Percentiles rank a stretch among this genome's conserved stretches.
These are phyloP conservation scores for Melampsora larici-populina DNA, from an alignment of 1,284 basidiomycete species.

Conservation along the genomic window DNA sequence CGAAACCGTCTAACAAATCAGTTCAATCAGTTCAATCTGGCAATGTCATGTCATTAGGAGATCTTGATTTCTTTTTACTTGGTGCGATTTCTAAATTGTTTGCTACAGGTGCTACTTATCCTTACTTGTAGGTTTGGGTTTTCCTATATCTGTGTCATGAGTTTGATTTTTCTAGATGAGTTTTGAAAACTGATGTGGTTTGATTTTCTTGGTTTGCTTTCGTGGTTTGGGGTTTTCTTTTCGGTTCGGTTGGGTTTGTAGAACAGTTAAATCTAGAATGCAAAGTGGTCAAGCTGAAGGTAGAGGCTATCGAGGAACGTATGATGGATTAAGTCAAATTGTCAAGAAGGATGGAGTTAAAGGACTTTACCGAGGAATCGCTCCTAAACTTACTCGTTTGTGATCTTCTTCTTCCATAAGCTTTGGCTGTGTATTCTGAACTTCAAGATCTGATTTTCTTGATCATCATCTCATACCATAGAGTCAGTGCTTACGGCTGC, in stretches of 20 bases:
- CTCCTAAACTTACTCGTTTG: conserved; percentile 34
- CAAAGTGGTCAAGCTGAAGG: conserved; percentile 69
- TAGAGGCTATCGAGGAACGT: conserved; percentile 60
- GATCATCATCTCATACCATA: not conserved
- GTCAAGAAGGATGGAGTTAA: conserved; percentile 34
- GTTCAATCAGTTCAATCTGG: conserved; percentile 54
- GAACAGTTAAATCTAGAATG: conserved; percentile 73
- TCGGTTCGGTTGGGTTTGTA: not conserved
- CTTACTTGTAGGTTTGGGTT: conserved; percentile 46
- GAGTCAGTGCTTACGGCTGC: conserved; percentile 41
- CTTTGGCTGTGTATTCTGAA: not conserved
- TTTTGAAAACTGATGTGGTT: conserved; percentile 69
- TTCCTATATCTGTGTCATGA: conserved; percentile 3
- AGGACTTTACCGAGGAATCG: conserved; percentile 38
- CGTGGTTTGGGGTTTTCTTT: not conserved
- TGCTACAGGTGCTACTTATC: conserved; percentile 51
- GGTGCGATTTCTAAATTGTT: conserved; percentile 78
- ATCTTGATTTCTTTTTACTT: conserved; percentile 83
- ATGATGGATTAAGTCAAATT: conserved; percentile 35
- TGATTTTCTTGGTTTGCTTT: conserved; percentile 35
- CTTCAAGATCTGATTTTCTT: not conserved
- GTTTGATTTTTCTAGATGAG: too few species aligned
- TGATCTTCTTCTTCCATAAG: not conserved
- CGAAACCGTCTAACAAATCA: conserved; percentile 54
- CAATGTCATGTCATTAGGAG: conserved; percentile 61